A percentile compares a stretch with the other conserved stretches of the same genome.
These are phyloP conservation scores for Avicennia marina DNA, from an alignment of 257 asterid genomes.

Conservation along the genomic window DNA sequence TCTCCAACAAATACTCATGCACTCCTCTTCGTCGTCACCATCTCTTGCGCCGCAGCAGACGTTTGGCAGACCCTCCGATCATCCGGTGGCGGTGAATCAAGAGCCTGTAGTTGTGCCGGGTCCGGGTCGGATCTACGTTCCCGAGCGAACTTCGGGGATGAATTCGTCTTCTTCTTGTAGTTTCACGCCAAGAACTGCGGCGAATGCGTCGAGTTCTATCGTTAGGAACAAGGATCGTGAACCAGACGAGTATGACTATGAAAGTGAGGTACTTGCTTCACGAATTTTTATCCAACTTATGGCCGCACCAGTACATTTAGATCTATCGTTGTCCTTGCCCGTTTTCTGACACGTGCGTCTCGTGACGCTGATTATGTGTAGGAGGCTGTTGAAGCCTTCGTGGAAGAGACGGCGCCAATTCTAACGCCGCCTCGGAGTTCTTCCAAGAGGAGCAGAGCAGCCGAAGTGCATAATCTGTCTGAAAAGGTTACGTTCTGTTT, in stretches of 20 bases:
- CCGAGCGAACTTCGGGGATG: conserved; percentile 20
- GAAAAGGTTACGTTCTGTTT: conserved; percentile 45
- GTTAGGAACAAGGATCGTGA: conserved; percentile 46
- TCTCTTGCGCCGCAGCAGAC: conserved; percentile 21
- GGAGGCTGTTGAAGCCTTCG: conserved; percentile 44
- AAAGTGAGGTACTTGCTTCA: conserved; percentile 78
- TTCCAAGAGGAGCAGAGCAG: conserved; percentile 76
- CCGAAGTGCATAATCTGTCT: conserved; percentile 78
- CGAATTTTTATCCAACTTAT: too few species aligned
- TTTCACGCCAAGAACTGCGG: conserved; percentile 12
- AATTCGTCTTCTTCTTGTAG: too few species aligned
- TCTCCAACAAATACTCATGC: conserved; percentile 56
- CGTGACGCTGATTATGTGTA: conserved; percentile 7
- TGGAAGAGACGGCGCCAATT: conserved; percentile 29
- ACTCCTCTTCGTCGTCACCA: conserved; percentile 36
- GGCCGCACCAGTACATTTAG: too few species aligned
- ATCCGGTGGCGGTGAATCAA: conserved; percentile 1
- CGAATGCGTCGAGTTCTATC: conserved; percentile 37
- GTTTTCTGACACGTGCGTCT: not conserved
- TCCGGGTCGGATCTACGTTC: conserved; percentile 26
- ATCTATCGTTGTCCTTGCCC: too few species aligned
- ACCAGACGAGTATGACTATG: conserved; percentile 54
- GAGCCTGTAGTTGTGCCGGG: not conserved
- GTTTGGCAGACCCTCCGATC: conserved; percentile 6
- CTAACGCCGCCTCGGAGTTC: conserved; percentile 25